Evolutionary conservation across 2,329 filamentous ascomycete genomes (phyloP), one percentile per base, ranked within the genome.

Genomic region (Fusarium sp.): DNA sequence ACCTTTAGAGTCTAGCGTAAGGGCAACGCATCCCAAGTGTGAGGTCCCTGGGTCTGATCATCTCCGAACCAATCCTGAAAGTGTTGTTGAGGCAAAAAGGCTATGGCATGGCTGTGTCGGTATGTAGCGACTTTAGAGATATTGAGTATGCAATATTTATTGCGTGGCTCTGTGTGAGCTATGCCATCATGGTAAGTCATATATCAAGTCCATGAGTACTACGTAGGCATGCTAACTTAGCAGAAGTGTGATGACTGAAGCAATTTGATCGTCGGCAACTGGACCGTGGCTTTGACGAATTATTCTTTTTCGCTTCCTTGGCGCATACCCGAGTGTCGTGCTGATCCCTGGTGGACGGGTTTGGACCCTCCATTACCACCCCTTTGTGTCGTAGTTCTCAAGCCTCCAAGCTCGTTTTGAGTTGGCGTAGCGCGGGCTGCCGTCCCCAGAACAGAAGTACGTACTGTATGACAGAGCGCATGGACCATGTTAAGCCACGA

Each of bases 221-320:
- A 20, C 18, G 18, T 20, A 43, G 43, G 28, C 28, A 43, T 58
- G 48, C 31, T 36, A 42, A 43, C 20, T 39, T 36, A 36, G 34
- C 28, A 57, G 15, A 26, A 42, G 34, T 13, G 33, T 24, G 20
- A 14, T n/a, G 20, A 59, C 31, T 13, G 50, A 40, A 54, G 43
- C 36, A 66, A 52, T 33, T 53, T 63, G 51, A 69, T 70, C 40
- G 36, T 55, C 58, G 55, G 53, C n/a, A 66, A 43, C 52, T 48
- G 58, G 62, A 50, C 55, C 49, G 64, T 60, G 36, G 60, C 55
- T 72, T 66, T 64, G 63, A 61, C 64, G 62, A 75, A 61, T 74
- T 63, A 70, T 74, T 74, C 72, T 69, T 74, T 74, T 74, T 71
- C 63, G 63, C 71, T 74, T 74, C 72, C 71, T 72, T 75, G 69